Conservation (phyloP, 108 stramenopile species). For the Discostella pseudostelligera region DNA sequence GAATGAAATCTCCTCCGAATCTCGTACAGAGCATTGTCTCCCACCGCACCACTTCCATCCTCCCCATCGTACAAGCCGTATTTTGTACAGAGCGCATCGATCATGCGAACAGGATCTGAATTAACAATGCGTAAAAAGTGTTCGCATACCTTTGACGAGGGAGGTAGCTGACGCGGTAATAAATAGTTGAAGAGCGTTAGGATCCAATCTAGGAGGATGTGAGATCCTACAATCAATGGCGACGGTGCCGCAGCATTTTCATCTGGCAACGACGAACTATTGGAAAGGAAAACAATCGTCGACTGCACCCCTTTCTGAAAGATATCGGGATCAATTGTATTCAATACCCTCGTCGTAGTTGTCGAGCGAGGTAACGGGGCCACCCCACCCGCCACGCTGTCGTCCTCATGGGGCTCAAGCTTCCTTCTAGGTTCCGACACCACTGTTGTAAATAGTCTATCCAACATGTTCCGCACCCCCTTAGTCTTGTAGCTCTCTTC, state of each 20-base stretch:
- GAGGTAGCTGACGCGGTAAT: conserved; percentile 34
- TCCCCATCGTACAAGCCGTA: conserved; percentile 37
- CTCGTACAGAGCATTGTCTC: conserved; percentile 59
- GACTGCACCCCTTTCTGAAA: conserved; percentile 31
- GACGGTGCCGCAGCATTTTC: neutral
- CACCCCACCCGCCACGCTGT: neutral
- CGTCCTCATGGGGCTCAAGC: conserved; percentile 15
- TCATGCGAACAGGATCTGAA: conserved; percentile 42
- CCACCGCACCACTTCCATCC: conserved; percentile 14
- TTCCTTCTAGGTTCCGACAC: conserved; percentile 25
- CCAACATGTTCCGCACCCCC: conserved; percentile 44
- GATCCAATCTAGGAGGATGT: conserved; percentile 51
- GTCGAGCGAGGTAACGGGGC: conserved; percentile 4
- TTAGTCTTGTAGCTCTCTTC: conserved; percentile 72
- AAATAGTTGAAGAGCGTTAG: conserved; percentile 37
- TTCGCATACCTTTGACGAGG: conserved; percentile 22
- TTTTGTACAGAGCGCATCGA: conserved; percentile 28
- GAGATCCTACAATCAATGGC: conserved; percentile 22
- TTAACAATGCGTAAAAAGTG: conserved; percentile 42
- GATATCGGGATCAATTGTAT: conserved; percentile 17
- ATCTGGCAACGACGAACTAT: conserved; percentile 5
- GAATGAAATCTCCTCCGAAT: conserved; percentile 83
- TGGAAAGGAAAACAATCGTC: conserved; percentile 21
- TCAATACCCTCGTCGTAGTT: conserved; percentile 19
- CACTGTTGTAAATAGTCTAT: conserved; percentile 50